Evolutionary conservation across 2,329 filamentous ascomycete species (phyloP).

Genomic region (Clonostachys sp.): DNA sequence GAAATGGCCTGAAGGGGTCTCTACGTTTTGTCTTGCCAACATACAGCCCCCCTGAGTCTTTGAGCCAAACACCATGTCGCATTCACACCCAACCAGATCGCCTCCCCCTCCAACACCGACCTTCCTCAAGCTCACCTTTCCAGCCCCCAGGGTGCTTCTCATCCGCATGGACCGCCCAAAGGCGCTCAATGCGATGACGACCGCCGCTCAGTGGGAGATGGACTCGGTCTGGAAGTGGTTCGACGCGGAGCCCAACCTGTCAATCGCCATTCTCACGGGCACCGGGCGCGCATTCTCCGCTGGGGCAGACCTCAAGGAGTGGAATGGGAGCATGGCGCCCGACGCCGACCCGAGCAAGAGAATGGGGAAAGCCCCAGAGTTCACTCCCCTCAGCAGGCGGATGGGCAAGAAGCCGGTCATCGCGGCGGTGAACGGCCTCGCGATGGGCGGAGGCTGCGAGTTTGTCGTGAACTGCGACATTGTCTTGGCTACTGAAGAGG

Average conservation of each 20-base stretch:
- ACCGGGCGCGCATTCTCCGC: constrained; percentile 43
- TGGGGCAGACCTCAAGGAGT: constrained; percentile 48
- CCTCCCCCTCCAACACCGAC: constrained; percentile 4
- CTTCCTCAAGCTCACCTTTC: constrained; percentile 29
- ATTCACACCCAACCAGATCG: not conserved
- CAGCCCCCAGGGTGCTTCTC: constrained; percentile 39
- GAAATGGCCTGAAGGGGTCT: too few species aligned
- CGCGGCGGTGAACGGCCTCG: constrained; percentile 50
- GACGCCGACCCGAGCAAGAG: constrained; percentile 5
- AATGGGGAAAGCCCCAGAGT: constrained; percentile 30
- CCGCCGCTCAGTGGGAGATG: constrained; percentile 36
- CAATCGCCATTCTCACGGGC: constrained; percentile 40
- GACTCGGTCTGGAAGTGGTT: constrained; percentile 43
- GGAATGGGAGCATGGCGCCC: constrained; percentile 22
- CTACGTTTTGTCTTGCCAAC: too few species aligned
- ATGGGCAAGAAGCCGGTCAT: constrained; percentile 53
- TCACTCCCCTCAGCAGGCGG: constrained; percentile 30
- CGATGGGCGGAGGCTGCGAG: constrained; percentile 50
- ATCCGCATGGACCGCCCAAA: constrained; percentile 45
- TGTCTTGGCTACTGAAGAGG: constrained; percentile 40
- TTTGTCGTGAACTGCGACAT: constrained; percentile 46
- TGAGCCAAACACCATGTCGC: not conserved
- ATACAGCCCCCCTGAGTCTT: too few species aligned
- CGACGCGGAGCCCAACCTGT: constrained; percentile 38
- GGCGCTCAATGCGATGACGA: constrained; percentile 38